Conservation (phyloP, 2,329 filamentous ascomycete genomes). For the Passalora sequoiae region DNA sequence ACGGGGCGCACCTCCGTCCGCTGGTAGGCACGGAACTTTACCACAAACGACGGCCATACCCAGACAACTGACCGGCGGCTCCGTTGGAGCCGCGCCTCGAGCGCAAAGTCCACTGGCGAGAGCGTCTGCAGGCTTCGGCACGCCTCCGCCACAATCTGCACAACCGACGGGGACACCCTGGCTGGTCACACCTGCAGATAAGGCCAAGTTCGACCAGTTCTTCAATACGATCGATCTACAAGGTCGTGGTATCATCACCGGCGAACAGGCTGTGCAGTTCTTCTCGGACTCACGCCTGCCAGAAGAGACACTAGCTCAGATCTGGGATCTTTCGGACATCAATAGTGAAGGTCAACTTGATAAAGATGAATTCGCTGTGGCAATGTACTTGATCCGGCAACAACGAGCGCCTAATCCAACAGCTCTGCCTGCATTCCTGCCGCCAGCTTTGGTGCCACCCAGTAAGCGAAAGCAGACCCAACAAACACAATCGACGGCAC, state of each 20-base stretch:
- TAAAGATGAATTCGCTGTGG: slow-evolving; percentile 89
- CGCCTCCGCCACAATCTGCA: slow-evolving; percentile 46
- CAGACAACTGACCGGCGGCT: slow-evolving; percentile 69
- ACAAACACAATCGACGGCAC: slow-evolving; percentile 45
- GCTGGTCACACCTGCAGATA: slow-evolving; percentile 77
- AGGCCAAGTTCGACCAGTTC: slow-evolving; percentile 78
- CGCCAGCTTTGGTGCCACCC: slow-evolving; percentile 76
- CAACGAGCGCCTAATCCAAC: slow-evolving; percentile 69
- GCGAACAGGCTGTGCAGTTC: slow-evolving; percentile 90
- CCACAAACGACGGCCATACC: slow-evolving; percentile 55
- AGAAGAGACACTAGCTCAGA: slow-evolving; percentile 84
- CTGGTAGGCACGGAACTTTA: slow-evolving; percentile 19
- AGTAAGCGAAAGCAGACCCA: slow-evolving; percentile 66
- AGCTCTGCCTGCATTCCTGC: slow-evolving; percentile 69
- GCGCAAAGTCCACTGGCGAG: slow-evolving; percentile 57
- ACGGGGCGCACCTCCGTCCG: slow-evolving; percentile 49
- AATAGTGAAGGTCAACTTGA: slow-evolving; percentile 81
- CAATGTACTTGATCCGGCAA: slow-evolving; percentile 93
- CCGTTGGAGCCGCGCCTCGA: slow-evolving; percentile 43
- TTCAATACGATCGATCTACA: slow-evolving; percentile 78
- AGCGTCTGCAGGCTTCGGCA: slow-evolving; percentile 41
- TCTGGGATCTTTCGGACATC: slow-evolving; percentile 96
- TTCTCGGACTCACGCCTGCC: slow-evolving; percentile 86
- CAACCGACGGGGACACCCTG: slow-evolving; percentile 64
- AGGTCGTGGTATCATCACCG: slow-evolving; percentile 77